Percentiles rank a stretch among this genome's conserved stretches.
Evolutionary conservation across 352 stramenopile genomes (phyloP).

Genomic region (Peronosclerospora sorghi): DNA sequence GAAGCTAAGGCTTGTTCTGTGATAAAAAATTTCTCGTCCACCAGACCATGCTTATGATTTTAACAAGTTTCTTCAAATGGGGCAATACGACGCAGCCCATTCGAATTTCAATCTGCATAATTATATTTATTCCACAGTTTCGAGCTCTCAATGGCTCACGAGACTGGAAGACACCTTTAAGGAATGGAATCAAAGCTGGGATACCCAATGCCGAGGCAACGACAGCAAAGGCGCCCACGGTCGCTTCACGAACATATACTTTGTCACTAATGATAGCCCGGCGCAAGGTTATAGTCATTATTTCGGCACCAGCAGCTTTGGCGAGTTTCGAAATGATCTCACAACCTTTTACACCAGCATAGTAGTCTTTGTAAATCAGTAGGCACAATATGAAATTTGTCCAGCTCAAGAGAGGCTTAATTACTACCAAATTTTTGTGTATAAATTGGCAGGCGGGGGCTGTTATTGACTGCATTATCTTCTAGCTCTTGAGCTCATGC

Average conservation of each 20-base stretch:
- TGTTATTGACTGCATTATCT: no score
- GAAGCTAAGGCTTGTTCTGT: conserved; percentile 95
- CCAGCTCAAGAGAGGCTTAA: conserved; percentile 98
- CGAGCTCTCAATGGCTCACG: conserved; percentile 97
- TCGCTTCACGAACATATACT: conserved; percentile 99
- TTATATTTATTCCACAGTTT: conserved; percentile 99
- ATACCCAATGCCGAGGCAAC: conserved; percentile 98
- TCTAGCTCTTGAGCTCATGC: no score
- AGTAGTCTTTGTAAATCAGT: conserved; percentile 99
- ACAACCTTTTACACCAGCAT: conserved; percentile 95
- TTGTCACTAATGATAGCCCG: conserved; percentile 98
- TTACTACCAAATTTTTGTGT: conserved; percentile 98
- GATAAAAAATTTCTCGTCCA: conserved; percentile 98
- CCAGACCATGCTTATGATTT: conserved; percentile 97
- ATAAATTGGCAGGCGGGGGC: no score
- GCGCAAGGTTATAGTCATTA: conserved; percentile 99
- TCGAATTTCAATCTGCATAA: conserved; percentile 97
- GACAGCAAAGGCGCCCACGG: conserved; percentile 95
- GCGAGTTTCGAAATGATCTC: conserved; percentile 99
- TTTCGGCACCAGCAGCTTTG: conserved; percentile 96
- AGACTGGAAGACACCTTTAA: conserved; percentile 98
- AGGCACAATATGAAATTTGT: no score
- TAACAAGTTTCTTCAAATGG: conserved; percentile 95
- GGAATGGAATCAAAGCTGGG: conserved; percentile 93
- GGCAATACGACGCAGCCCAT: conserved; percentile 98